Percentiles rank a stretch among this genome's conserved stretches.
Evolutionary conservation across 352 stramenopile genomes (phyloP).

Genomic region (Globisporangium nodosum): DNA sequence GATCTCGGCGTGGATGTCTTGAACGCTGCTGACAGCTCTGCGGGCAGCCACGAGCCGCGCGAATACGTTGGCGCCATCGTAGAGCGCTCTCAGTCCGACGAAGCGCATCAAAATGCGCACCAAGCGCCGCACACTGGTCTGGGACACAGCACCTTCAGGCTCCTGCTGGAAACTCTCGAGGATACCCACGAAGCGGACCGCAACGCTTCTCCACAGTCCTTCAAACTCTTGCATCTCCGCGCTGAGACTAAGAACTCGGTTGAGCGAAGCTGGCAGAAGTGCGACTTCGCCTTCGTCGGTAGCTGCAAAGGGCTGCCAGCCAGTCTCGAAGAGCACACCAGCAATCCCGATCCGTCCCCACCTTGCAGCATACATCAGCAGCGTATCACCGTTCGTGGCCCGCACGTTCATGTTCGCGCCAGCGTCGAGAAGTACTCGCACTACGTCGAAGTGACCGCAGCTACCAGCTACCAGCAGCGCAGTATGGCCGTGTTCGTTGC

Average conservation of each 20-base stretch:
- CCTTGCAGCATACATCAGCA: not conserved
- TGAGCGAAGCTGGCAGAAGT: not conserved
- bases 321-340: not conserved
- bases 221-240: conserved; percentile 3
- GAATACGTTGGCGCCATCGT: not conserved
- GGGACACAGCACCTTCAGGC: not conserved
- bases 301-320: not conserved
- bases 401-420: not conserved
- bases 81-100: not conserved
- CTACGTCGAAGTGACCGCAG: not conserved
- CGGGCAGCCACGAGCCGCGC: not conserved
- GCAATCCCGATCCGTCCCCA: conserved; percentile 3
- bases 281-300: not conserved
- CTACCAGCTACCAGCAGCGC: not conserved
- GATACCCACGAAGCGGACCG: not conserved
- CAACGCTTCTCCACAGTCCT: not conserved
- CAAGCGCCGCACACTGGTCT: not conserved
- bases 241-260: not conserved
- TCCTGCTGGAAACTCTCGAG: not conserved
- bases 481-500: not conserved
- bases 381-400: not conserved
- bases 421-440: not conserved
- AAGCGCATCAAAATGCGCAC: conserved; percentile 2
- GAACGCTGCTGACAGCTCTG: conserved; percentile 1
- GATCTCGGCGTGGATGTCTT: conserved; percentile 2